Evolutionary conservation across 441 rosid genomes (phyloP).

Genomic region (Aleurites moluccanus): DNA sequence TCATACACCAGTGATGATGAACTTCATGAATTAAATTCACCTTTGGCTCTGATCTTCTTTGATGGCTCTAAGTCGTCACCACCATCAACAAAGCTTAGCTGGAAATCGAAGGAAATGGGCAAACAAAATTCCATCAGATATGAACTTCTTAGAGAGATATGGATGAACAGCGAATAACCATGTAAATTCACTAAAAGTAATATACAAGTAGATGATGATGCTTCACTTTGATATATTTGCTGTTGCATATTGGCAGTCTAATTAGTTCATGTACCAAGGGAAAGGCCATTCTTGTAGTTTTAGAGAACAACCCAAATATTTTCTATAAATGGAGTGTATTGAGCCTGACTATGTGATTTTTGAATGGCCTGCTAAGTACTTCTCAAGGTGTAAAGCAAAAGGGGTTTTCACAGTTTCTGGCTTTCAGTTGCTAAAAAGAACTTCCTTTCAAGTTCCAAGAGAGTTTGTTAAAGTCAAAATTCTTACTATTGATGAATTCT

Average conservation of each 20-base stretch:
- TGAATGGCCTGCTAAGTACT: no score
- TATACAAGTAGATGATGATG: conserved; percentile 12
- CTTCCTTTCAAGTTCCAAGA: no score
- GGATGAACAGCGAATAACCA: conserved; percentile 55
- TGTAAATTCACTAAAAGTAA: conserved; percentile 6
- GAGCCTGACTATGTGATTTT: no score
- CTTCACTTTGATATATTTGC: neutral
- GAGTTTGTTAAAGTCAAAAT: no score
- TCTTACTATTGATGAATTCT: no score
- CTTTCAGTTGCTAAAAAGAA: no score
- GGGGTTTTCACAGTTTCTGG: no score
- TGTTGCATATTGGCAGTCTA: conserved; percentile 27
- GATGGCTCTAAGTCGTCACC: conserved; percentile 44
- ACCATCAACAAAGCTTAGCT: conserved; percentile 38
- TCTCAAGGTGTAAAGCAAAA: no score
- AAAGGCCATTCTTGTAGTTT: conserved; percentile 19
- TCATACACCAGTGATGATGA: conserved; percentile 95
- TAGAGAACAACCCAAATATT: conserved; percentile 5
- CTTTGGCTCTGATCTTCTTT: conserved; percentile 55
- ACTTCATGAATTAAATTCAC: conserved; percentile 84
- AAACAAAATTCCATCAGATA: conserved; percentile 52
- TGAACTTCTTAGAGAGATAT: conserved; percentile 77
- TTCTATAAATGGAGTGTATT: neutral
- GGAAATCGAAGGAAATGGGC: conserved; percentile 47
- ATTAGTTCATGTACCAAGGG: neutral